Conservation (phyloP, 352 stramenopile species). For the Blastocystis hominis region DNA sequence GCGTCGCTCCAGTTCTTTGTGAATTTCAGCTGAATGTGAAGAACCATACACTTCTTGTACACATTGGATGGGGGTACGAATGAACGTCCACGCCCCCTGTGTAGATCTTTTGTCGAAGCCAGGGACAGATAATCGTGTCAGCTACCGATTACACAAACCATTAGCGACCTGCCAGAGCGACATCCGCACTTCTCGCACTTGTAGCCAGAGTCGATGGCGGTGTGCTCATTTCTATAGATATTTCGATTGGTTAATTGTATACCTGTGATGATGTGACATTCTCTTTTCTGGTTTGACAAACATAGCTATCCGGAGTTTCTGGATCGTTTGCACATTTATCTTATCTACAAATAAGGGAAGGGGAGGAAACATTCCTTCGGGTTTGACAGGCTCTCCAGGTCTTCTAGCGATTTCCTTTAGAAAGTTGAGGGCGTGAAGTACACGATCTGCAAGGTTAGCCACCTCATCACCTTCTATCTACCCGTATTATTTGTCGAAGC, state of each 20-base stretch:
- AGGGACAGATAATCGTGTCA: constrained; percentile 25
- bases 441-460: neutral
- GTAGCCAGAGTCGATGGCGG: neutral
- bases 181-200: constrained; percentile 55
- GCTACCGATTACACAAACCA: neutral
- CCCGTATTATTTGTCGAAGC: neutral
- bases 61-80: constrained; percentile 31
- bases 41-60: neutral
- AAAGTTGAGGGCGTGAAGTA: constrained; percentile 20
- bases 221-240: neutral
- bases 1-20: neutral
- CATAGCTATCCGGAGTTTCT: neutral
- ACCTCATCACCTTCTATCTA: neutral
- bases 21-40: neutral
- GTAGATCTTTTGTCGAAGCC: constrained; percentile 33
- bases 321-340: neutral
- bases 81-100: constrained; percentile 9
- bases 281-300: constrained; percentile 54
- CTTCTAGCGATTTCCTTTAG: constrained; percentile 37
- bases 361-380: neutral
- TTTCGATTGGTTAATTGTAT: neutral
- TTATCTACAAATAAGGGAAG: neutral
- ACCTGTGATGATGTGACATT: constrained; percentile 33
- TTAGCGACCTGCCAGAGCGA: neutral
- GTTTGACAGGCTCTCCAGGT: neutral